Base-by-base conservation (phyloP, 2,329 filamentous ascomycete genomes). In the Diaporthe nobilis region DNA sequence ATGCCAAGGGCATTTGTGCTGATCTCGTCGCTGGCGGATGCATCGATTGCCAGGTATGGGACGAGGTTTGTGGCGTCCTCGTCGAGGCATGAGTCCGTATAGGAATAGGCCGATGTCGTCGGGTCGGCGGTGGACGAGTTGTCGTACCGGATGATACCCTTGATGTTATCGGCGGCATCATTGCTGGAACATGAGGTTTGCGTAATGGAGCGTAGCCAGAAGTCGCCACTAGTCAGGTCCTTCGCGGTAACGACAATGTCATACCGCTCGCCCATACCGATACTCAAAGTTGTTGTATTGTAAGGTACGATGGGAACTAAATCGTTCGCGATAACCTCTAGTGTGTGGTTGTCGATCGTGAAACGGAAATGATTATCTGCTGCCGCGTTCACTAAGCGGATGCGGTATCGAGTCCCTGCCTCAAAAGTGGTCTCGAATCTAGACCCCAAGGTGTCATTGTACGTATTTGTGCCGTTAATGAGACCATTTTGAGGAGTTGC, bases 191-290 rank as follows among this genome's bases (percentile, higher is more conserved):
- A 90, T 3, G 81, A 81, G 0, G 77, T 70, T 76, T 88, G 84
- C 0, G 86, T 86, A 3, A 85, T 84, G 3, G 86, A 85, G 1
- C 88, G 84, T 72, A 91, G 83, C 87, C 87, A 90, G 79, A 88
- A 90, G 79, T 84, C 81, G 15, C 78, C 72, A 0, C 76, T 75
- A 5, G 78, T 78, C 57, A 68, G 57, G 15, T 47, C 71, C 22
- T 79, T 72, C 72, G 86, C 87, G 7, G 81, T 81, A 8, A 89
- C 82, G 22, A 90, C 80, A 5, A 89, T 78, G 77, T 89, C 87
- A 77, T 87, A 87, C 4, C 87, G 82, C 76, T 86, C 85, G 51
- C 87, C 90, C 72, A 90, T 86, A 37, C 82, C 86, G 12, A 92
- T 83, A 28, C 83, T 87, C n/a, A 92, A 81, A 28, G 86, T 65